A percentile compares a stretch with the other conserved stretches of the same genome.
These are phyloP conservation scores for Sugiyamaella neomexicana DNA, from an alignment of 1,139 yeast genomes.

Conservation along the genomic window DNA sequence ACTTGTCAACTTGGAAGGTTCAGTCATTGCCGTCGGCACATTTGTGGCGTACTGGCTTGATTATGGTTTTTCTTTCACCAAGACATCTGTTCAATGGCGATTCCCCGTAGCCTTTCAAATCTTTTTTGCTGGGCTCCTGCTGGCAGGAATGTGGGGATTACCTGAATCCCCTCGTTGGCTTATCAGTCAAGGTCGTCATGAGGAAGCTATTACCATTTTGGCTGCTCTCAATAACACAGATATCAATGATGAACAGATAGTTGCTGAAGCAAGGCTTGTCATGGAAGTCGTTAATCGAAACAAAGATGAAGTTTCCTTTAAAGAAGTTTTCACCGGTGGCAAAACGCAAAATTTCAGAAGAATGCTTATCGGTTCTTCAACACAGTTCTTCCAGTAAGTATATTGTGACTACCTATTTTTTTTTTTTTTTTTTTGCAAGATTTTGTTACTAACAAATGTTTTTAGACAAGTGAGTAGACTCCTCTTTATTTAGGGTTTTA, in stretches of 20 bases:
- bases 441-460: background rate
- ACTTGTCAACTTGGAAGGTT: constrained; percentile 70
- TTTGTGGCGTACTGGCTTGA: constrained; percentile 73
- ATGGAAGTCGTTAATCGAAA: constrained; percentile 30
- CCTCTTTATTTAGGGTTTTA: too few species aligned
- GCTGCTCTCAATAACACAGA: constrained; percentile 42
- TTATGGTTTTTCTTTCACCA: constrained; percentile 51
- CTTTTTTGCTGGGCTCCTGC: constrained; percentile 33
- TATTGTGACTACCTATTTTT: background rate
- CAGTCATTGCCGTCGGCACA: constrained; percentile 71
- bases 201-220: constrained; percentile 44
- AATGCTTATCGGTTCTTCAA: constrained; percentile 58
- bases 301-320: constrained; percentile 29
- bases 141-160: constrained; percentile 32
- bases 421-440: constrained; percentile 29
- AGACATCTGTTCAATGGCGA: constrained; percentile 51
- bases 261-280: constrained; percentile 28
- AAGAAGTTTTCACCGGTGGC: constrained; percentile 60
- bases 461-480: too few species aligned
- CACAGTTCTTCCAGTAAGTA: constrained; percentile 38
- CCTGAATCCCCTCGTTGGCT: constrained; percentile 58
- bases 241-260: constrained; percentile 28
- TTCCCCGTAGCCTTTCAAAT: constrained; percentile 45
- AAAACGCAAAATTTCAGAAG: constrained; percentile 41
- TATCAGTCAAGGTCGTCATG: constrained; percentile 45